Evolutionary conservation across 2,329 filamentous ascomycete genomes (phyloP).

Genomic region (Ophiostoma sp.): DNA sequence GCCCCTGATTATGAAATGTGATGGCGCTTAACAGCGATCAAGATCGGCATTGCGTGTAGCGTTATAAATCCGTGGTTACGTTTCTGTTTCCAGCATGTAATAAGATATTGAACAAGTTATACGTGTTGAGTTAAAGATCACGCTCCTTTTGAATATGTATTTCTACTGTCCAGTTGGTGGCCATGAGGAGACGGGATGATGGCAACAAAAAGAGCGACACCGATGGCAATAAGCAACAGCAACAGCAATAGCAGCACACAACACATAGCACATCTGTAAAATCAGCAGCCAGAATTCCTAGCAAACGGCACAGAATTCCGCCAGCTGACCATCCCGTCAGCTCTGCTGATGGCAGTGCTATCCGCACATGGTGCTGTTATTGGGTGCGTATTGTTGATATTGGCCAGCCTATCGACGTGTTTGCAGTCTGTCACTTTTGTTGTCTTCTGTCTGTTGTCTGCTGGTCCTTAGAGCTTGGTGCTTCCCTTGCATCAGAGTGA

Average conservation of each 20-base stretch:
- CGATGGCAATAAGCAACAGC: not conserved
- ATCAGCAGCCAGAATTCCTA: not conserved
- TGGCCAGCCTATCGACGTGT: not conserved
- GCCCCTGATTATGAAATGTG: conserved; percentile 6
- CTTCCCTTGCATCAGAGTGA: not conserved
- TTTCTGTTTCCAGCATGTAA: too few relatives aligned
- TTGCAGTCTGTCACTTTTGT: not conserved
- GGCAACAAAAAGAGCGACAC: not conserved
- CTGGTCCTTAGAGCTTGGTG: not conserved
- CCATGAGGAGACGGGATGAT: too few relatives aligned
- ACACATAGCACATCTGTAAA: not conserved
- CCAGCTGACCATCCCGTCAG: not conserved
- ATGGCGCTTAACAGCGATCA: conserved; percentile 10
- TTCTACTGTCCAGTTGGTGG: not conserved
- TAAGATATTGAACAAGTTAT: too few relatives aligned
- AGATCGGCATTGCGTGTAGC: not conserved
- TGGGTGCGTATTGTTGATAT: not conserved
- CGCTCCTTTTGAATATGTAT: too few relatives aligned
- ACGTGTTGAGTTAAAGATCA: too few relatives aligned
- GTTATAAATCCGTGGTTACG: too few relatives aligned
- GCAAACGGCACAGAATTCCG: not conserved
- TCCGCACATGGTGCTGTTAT: not conserved
- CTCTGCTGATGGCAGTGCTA: not conserved
- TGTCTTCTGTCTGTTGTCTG: not conserved
- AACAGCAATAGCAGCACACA: not conserved